Evolutionary conservation across 192 early-diverging fungal species (phyloP).

Genomic region (Backusella australiensis): DNA sequence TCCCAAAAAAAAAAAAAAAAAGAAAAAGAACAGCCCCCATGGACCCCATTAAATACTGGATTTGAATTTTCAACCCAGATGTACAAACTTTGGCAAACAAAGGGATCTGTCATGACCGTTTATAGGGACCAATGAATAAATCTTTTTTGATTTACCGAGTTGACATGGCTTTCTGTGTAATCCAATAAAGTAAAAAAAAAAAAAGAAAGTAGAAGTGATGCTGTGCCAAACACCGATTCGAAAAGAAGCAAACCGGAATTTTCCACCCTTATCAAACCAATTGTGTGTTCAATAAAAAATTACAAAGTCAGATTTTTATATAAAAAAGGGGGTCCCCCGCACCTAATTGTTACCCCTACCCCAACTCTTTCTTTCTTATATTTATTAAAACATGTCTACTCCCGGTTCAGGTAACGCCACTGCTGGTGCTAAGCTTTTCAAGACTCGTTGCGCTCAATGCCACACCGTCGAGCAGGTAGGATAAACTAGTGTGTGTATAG

Average conservation of each 20-base stretch:
- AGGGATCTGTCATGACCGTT: too few species aligned
- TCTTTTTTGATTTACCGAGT: neutral
- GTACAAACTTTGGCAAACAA: too few species aligned
- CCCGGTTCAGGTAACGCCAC: slow-evolving; percentile 33
- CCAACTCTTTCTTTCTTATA: neutral
- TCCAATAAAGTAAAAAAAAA: neutral
- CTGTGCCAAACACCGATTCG: neutral
- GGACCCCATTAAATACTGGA: neutral
- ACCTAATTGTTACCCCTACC: neutral
- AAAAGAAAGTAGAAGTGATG: neutral
- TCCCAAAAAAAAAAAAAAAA: too few species aligned
- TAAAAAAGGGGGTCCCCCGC: neutral
- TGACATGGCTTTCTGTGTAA: neutral
- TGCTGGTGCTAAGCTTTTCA: slow-evolving; percentile 67
- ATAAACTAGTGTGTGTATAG: neutral
- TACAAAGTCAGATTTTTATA: neutral
- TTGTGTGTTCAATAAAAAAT: neutral
- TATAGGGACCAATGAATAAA: neutral
- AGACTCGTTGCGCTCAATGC: slow-evolving; percentile 98
- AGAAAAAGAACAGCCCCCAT: too few species aligned
- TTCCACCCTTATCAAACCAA: neutral
- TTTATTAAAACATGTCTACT: slow-evolving; percentile 17
- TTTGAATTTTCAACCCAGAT: neutral
- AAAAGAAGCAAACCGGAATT: neutral
- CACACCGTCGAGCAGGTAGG: slow-evolving; percentile 81